Evolutionary conservation across 768 basidiomycete species (phyloP).

Genomic region (Leccinellum albellum): DNA sequence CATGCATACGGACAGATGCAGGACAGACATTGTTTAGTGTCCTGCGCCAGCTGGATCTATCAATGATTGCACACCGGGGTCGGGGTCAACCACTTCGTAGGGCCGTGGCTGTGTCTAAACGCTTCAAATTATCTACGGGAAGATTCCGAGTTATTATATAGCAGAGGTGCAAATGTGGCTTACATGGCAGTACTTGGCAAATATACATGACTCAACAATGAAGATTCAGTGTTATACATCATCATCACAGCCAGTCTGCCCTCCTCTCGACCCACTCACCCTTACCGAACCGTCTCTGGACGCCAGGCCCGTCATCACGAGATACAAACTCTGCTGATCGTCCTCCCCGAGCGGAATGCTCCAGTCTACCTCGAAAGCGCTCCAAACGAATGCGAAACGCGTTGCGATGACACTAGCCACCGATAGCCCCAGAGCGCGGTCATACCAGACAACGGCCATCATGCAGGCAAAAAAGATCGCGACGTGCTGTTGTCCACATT

Average conservation of each 20-base stretch:
- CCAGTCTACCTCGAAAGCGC: slow-evolving; percentile 19
- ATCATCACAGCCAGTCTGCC: neutral
- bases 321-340: slow-evolving; percentile 34
- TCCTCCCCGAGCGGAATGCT: slow-evolving; percentile 29
- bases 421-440: slow-evolving; percentile 16
- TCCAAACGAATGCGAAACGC: slow-evolving; percentile 30
- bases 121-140: too few relatives aligned
- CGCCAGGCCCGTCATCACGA: slow-evolving; percentile 23
- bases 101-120: too few relatives aligned
- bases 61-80: too few relatives aligned
- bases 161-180: neutral
- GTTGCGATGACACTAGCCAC: slow-evolving; percentile 15
- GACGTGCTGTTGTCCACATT: slow-evolving; percentile 33
- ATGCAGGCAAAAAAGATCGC: slow-evolving; percentile 31
- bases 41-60: too few relatives aligned
- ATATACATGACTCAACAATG: neutral
- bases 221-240: neutral
- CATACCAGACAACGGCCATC: slow-evolving; percentile 17
- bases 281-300: slow-evolving; percentile 3
- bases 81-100: too few relatives aligned
- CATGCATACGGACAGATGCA: too few relatives aligned
- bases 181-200: neutral
- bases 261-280: neutral
- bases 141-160: too few relatives aligned
- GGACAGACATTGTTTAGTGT: too few relatives aligned